A percentile compares a stretch with the other conserved stretches of the same genome.
Conservation (phyloP, 208 protist genomes). For the Porcisia deanei region DNA sequence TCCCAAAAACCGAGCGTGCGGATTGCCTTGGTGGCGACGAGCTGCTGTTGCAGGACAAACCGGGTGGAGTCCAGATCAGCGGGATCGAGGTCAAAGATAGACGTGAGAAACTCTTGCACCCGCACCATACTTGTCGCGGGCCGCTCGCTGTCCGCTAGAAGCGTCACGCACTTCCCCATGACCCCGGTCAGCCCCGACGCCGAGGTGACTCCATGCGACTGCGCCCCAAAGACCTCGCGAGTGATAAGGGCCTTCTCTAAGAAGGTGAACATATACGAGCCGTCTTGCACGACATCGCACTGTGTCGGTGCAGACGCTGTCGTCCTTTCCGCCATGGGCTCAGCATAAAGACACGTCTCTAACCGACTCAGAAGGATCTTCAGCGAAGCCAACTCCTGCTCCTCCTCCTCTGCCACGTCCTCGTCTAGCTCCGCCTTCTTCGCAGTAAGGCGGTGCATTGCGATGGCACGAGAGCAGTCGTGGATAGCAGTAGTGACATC, state of each 20-base stretch:
- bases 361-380: conserved; percentile 74
- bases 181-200: conserved; percentile 51
- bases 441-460: conserved; percentile 46
- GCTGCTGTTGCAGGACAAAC: conserved; percentile 68
- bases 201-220: conserved; percentile 21
- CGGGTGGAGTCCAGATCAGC: conserved; percentile 36
- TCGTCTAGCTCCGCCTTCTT: conserved; percentile 26
- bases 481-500: conserved; percentile 81
- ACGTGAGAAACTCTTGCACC: conserved; percentile 75
- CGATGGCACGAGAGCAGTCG: conserved; percentile 74
- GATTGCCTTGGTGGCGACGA: conserved; percentile 6
- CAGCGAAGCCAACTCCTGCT: conserved; percentile 72
- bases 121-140: conserved; percentile 55
- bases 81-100: conserved; percentile 53
- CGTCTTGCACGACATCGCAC: conserved; percentile 63
- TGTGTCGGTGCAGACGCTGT: neutral
- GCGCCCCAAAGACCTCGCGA: conserved; percentile 54
- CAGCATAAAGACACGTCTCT: conserved; percentile 50
- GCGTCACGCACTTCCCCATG: conserved; percentile 64
- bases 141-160: conserved; percentile 64
- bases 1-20: conserved; percentile 93
- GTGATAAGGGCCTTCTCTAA: conserved; percentile 77
- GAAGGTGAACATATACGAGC: conserved; percentile 67
- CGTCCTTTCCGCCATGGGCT: conserved; percentile 23
- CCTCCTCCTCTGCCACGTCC: conserved; percentile 33